These are phyloP conservation scores for Pichia sporocuriosa DNA, from an alignment of 805 yeast species.

Conservation along the genomic window DNA sequence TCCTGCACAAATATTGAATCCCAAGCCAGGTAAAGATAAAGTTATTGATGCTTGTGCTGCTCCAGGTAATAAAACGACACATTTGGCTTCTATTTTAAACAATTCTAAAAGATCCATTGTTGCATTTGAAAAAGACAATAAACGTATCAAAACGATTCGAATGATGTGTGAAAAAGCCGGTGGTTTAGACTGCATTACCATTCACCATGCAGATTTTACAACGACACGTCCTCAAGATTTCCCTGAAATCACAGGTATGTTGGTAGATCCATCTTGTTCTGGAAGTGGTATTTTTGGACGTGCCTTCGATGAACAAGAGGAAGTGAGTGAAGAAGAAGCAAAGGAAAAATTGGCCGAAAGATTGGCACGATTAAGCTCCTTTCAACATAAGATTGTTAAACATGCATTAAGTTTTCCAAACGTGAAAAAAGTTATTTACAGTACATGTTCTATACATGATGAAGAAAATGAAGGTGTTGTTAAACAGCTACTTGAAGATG, in stretches of 20 bases:
- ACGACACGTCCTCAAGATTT: constrained; percentile 50
- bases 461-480: constrained; percentile 94
- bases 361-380: constrained; percentile 67
- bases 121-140: constrained; percentile 84
- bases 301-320: constrained; percentile 45
- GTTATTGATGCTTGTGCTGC: constrained; percentile 96
- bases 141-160: constrained; percentile 60
- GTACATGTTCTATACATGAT: constrained; percentile 92
- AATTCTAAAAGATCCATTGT: constrained; percentile 41
- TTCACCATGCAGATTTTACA: constrained; percentile 56
- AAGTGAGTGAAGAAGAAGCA: constrained; percentile 36
- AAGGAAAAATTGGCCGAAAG: constrained; percentile 43
- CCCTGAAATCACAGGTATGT: constrained; percentile 63
- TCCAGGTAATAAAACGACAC: constrained; percentile 97
- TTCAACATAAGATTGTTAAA: constrained; percentile 80
- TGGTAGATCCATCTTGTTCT: constrained; percentile 96
- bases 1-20: constrained; percentile 79
- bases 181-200: constrained; percentile 37
- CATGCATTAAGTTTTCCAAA: constrained; percentile 82
- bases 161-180: constrained; percentile 81
- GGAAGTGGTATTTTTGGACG: constrained; percentile 98
- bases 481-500: constrained; percentile 62
- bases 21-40: constrained; percentile 44
- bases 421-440: constrained; percentile 76
- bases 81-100: constrained; percentile 61